Percentiles rank a stretch among this genome's conserved stretches.
Evolutionary conservation across 2,329 filamentous ascomycete species (phyloP).

Genomic region (Anthostomella pinea): DNA sequence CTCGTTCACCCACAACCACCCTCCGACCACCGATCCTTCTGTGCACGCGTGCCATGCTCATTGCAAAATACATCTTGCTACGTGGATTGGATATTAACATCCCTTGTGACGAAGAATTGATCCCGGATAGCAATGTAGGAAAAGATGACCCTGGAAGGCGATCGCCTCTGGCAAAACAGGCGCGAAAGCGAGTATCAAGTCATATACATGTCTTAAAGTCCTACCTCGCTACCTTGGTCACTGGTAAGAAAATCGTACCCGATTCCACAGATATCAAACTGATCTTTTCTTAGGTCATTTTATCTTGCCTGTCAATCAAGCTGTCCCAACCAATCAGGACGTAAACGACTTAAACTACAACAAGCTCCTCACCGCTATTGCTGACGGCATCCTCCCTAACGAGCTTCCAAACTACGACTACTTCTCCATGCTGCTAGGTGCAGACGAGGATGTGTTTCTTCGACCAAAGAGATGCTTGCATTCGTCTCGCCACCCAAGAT

Average conservation of each 20-base stretch:
- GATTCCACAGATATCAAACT: no score
- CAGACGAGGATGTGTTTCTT: constrained; percentile 52
- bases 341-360: constrained; percentile 64
- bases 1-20: no score
- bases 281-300: constrained; percentile 3
- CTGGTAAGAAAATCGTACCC: constrained; percentile 48
- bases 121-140: constrained; percentile 45
- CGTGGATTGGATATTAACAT: constrained; percentile 45
- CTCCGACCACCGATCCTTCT: no score
- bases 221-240: constrained; percentile 60
- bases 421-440: constrained; percentile 53
- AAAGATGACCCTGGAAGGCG: constrained; percentile 27
- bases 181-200: constrained; percentile 63
- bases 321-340: constrained; percentile 52
- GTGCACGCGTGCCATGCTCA: constrained; percentile 67
- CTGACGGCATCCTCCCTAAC: constrained; percentile 54
- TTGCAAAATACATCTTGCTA: constrained; percentile 65
- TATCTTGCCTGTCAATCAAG: constrained; percentile 50
- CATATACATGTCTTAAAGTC: constrained; percentile 70
- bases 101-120: constrained; percentile 36
- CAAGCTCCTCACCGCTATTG: constrained; percentile 59
- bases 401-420: constrained; percentile 62
- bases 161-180: constrained; percentile 34
- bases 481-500: constrained; percentile 54
- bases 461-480: constrained; percentile 58